phyloP scores from a whole-genome alignment of 768 basidiomycete species.

The Agrocybe pediades region DNA sequence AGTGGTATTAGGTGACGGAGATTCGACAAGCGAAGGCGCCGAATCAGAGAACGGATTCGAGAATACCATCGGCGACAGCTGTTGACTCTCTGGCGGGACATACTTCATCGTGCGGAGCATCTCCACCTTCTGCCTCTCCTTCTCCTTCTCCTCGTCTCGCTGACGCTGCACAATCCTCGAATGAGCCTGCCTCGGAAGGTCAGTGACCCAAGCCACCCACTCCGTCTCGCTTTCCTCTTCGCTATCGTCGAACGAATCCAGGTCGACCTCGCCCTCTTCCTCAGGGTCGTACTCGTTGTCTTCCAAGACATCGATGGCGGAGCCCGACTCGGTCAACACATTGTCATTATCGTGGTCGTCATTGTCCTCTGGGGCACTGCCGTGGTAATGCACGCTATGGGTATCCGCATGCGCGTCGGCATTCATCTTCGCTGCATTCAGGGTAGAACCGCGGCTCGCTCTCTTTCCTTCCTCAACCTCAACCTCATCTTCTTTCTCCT shows the following conservation, averaged over 20 bases:
- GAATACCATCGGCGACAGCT: slow-evolving; percentile 10
- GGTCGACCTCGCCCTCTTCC: slow-evolving; percentile 8
- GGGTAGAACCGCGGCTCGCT: slow-evolving; percentile 10
- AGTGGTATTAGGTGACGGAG: neutral
- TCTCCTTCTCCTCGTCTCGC: neutral
- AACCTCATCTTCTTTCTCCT: slow-evolving; percentile 10
- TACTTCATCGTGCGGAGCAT: neutral
- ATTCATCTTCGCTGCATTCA: slow-evolving; percentile 9
- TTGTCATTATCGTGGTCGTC: neutral
- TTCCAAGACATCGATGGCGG: slow-evolving; percentile 6
- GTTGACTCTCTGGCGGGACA: slow-evolving; percentile 2
- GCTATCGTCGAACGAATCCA: slow-evolving; percentile 29
- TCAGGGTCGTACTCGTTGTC: neutral
- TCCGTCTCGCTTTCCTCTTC: slow-evolving; percentile 56
- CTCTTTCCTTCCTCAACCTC: neutral
- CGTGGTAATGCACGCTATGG: neutral
- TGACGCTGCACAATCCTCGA: neutral
- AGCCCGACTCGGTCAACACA: neutral
- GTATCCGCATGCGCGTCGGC: slow-evolving; percentile 4
- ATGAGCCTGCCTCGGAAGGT: slow-evolving; percentile 40
- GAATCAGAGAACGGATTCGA: slow-evolving; percentile 4
- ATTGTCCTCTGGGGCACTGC: neutral
- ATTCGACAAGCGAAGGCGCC: neutral
- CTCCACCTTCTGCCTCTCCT: slow-evolving; percentile 16
- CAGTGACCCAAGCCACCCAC: slow-evolving; percentile 69